Conservation (phyloP, 2,329 filamentous ascomycete genomes). For the Verticillium alfalfae region DNA sequence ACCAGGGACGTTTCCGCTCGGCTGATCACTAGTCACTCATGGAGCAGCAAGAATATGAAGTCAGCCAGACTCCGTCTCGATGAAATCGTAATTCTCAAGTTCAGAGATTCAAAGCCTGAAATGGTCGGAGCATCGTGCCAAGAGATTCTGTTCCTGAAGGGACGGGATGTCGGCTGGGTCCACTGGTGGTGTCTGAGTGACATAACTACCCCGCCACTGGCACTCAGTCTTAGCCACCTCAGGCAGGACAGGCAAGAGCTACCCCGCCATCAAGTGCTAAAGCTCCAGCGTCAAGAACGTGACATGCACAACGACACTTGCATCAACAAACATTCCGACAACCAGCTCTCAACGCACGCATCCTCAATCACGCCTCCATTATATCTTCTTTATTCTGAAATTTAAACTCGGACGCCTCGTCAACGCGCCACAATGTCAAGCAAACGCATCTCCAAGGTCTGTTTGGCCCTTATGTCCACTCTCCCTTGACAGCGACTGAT, state of each 20-base stretch:
- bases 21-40: too few relatives aligned
- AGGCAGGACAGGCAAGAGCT: neutral
- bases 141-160: neutral
- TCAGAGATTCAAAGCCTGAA: neutral
- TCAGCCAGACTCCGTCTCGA: too few relatives aligned
- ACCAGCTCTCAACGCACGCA: too few relatives aligned
- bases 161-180: neutral
- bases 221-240: neutral
- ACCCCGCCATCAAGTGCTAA: neutral
- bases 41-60: too few relatives aligned
- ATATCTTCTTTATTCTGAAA: neutral
- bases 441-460: conserved; percentile 40
- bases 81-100: too few relatives aligned
- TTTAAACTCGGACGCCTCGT: too few relatives aligned
- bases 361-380: too few relatives aligned
- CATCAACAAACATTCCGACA: too few relatives aligned
- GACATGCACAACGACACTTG: too few relatives aligned
- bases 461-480: neutral
- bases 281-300: neutral
- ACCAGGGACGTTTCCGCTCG: too few relatives aligned
- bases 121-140: neutral
- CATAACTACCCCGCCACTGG: neutral
- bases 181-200: neutral
- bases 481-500: neutral
- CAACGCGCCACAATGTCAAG: conserved; percentile 7